A percentile compares a stretch with the other conserved stretches of the same genome.
These are phyloP conservation scores for Sphagnum fallax DNA, from an alignment of 228 moss, liverwort and hornwort genomes.

Conservation along the genomic window DNA sequence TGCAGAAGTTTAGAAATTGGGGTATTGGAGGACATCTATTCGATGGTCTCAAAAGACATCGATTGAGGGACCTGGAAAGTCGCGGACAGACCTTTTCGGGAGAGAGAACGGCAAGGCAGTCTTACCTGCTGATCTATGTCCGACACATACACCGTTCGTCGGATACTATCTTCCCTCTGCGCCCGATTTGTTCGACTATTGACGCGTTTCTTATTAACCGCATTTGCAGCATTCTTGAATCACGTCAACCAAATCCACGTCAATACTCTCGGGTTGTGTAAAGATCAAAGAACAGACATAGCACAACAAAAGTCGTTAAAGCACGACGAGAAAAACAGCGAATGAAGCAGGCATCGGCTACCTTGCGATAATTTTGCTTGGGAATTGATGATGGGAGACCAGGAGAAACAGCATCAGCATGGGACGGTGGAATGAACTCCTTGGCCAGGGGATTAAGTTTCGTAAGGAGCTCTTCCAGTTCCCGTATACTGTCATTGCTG, in stretches of 20 bases:
- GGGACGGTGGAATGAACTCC: constrained; percentile 82
- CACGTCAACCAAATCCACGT: constrained; percentile 9
- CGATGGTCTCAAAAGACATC: no score
- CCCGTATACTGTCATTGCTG: constrained; percentile 85
- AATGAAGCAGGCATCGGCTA: constrained; percentile 11
- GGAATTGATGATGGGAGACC: constrained; percentile 46
- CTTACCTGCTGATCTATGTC: constrained; percentile 97
- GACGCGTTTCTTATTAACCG: constrained; percentile 68
- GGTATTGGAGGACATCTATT: no score
- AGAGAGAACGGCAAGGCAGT: background rate
- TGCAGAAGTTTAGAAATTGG: no score
- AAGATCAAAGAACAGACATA: background rate
- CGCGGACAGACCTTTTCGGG: no score
- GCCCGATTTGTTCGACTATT: constrained; percentile 86
- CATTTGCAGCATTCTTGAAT: constrained; percentile 73
- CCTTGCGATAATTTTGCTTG: constrained; percentile 74
- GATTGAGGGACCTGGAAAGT: no score
- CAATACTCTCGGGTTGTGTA: constrained; percentile 10
- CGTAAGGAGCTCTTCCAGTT: constrained; percentile 82
- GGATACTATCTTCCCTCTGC: constrained; percentile 96
- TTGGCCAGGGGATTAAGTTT: constrained; percentile 91
- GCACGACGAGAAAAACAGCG: background rate
- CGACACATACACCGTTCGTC: constrained; percentile 88
- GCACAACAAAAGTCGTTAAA: background rate
- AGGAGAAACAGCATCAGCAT: constrained; percentile 39